Base-by-base conservation (phyloP, 1,139 yeast genomes). In the Blastobotrys serpentis region DNA sequence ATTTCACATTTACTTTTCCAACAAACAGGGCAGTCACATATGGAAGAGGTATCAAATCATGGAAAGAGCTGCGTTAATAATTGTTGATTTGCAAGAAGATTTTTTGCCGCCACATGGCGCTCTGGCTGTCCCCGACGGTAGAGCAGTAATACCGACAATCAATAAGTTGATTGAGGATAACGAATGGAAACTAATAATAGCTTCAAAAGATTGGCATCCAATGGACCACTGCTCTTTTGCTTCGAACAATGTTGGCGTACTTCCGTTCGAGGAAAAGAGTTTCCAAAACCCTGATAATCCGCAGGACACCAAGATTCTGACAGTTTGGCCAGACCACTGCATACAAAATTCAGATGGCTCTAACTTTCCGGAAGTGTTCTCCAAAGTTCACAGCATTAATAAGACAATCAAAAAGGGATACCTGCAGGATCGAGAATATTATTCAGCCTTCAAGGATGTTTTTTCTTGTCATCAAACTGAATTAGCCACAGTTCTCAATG, bases 141-240 rank as follows among this genome's bases (percentile, higher is more conserved):
- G 84, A n/a, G 68, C 69, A 0, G 72, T 87, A 8, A 73, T 88
- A 14, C 71, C 76, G 0, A 65, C 69, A 8, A 73, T 88, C 56
- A 64, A 76, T 54, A 58, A 70, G 16, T 65, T 83, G 46, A 51
- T 77, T 36, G 44, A 65, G 6, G 58, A 65, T 34, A 70, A 65
- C 42, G 61, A 72, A 2, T 89, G 95, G 94, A 69, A 73, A 33
- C 67, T 80, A 2, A 71, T 87, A 3, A 76, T 86, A 1, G 84
- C 89, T 36, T 84, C 95, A 1, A 81, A 84, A 61, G 98, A 90
- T 63, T 88, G 95, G 95, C 98, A 90, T 63, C 95, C 96, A 0
- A 42, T 57, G 11, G 72, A 79, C 59, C 97, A 90, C 63, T 74
- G 78, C 1, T 87, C 96, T 2, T 90, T 90, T 72, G 96, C 97